These are phyloP conservation scores for Saccharomycopsis sp. DNA, from an alignment of 805 yeast genomes.

Conservation along the genomic window DNA sequence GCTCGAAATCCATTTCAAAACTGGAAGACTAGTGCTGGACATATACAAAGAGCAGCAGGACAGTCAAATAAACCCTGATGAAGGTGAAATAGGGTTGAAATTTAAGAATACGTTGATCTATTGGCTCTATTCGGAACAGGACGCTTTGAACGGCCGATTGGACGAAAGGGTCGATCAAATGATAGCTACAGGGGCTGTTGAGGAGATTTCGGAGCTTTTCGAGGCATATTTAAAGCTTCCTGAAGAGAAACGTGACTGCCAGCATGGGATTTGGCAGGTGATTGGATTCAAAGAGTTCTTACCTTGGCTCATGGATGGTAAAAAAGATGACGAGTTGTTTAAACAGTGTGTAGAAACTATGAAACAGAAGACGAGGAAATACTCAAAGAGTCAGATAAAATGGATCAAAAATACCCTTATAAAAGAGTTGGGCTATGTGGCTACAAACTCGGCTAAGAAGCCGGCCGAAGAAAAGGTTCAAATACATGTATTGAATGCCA, in stretches of 20 bases:
- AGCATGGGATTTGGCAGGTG: constrained; percentile 86
- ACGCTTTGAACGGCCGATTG: constrained; percentile 51
- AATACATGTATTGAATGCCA: constrained; percentile 67
- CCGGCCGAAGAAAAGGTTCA: constrained; percentile 49
- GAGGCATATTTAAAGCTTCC: constrained; percentile 32
- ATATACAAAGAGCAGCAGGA: constrained; percentile 56
- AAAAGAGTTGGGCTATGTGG: constrained; percentile 48
- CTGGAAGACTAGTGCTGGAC: constrained; percentile 64
- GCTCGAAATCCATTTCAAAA: constrained; percentile 65
- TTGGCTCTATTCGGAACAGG: constrained; percentile 74
- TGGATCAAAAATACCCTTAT: constrained; percentile 77
- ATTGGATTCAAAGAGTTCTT: constrained; percentile 88
- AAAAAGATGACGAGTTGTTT: constrained; percentile 26
- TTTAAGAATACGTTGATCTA: constrained; percentile 56
- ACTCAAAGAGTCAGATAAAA: constrained; percentile 81
- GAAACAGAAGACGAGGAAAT: constrained; percentile 80
- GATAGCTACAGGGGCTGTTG: constrained; percentile 62
- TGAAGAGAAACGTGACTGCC: constrained; percentile 26
- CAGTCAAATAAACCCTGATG: neutral
- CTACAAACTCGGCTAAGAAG: no score
- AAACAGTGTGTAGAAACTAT: constrained; percentile 56
- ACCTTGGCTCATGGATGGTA: constrained; percentile 48
- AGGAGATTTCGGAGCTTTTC: constrained; percentile 61
- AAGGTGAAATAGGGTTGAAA: constrained; percentile 29
- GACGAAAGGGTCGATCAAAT: constrained; percentile 80